phyloP scores from a whole-genome alignment of 768 basidiomycete species.

The Trametes villosa region DNA sequence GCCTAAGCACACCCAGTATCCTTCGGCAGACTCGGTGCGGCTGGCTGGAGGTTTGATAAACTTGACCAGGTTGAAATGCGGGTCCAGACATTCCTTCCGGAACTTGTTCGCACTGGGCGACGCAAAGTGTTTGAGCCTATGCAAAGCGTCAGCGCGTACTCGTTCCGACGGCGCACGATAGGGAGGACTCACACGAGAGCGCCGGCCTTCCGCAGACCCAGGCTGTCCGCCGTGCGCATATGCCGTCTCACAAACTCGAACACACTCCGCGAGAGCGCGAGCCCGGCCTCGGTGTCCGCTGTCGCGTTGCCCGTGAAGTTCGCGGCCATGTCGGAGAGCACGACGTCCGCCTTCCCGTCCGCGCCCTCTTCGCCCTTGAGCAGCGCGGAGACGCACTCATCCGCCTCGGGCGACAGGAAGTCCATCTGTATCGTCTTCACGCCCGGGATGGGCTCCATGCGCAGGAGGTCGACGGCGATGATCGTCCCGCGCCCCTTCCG shows the following conservation, averaged over 20 bases:
- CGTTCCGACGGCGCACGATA: constrained; percentile 7
- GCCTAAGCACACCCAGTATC: constrained; percentile 85
- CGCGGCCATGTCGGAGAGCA: constrained; percentile 90
- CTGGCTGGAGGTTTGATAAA: constrained; percentile 85
- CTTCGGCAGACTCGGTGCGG: constrained; percentile 76
- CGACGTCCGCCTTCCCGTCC: constrained; percentile 66
- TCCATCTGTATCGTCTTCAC: constrained; percentile 77
- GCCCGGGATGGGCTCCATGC: constrained; percentile 71
- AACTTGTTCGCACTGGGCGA: constrained; percentile 77
- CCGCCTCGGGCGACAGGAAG: constrained; percentile 66
- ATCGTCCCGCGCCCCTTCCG: constrained; percentile 51
- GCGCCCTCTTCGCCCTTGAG: constrained; percentile 38
- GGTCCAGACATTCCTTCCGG: constrained; percentile 55
- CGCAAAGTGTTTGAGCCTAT: constrained; percentile 83
- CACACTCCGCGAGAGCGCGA: constrained; percentile 77
- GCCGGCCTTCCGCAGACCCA: constrained; percentile 50
- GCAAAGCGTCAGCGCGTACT: constrained; percentile 5
- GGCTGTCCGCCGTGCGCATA: constrained; percentile 50
- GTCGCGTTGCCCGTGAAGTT: constrained; percentile 74
- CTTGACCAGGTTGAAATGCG: constrained; percentile 67
- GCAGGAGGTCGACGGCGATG: constrained; percentile 81
- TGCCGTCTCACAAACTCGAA: constrained; percentile 65
- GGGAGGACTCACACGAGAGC: constrained; percentile 57
- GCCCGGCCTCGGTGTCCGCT: constrained; percentile 67
- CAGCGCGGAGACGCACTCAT: constrained; percentile 46